Evolutionary conservation across 257 asterid species (phyloP), one percentile per base, ranked within the genome.

Genomic region (Nicotiana undulata): DNA sequence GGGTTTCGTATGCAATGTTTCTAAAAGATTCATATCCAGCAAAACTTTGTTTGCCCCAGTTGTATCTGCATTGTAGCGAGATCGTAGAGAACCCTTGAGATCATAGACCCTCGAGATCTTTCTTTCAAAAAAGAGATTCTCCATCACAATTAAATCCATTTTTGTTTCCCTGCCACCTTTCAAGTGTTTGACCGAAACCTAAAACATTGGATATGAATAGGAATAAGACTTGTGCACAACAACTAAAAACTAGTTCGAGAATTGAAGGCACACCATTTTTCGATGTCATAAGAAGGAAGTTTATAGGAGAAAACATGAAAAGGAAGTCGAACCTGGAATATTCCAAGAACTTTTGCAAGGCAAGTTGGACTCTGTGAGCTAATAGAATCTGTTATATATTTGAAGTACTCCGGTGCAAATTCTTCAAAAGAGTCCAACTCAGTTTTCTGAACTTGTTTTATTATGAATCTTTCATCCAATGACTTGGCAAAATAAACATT

Each of bases 141-240:
- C 99, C 98, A 94, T 96, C 78, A 94, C 97, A 93, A 94, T 94
- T 84, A 96, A 74, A 83, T 96, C 99, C 94, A 96, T 92, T 84
- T 94, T 96, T 83, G 88, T 90, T 81, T 96, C 99, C 82, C 91
- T 93, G 44, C 98, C 95, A 18, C 98, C 91, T 85, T 89, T 96
- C 84, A 82, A 40, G 70, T 91, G 85, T 80, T 90, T 94, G 28
- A 91, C 86, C 0, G 86, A 83, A 28, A 92, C 97, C 99, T 95
- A 76, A 66, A 64, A 64, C 80, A 72, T 59, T 37, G 63, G 17
- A 59, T 49, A 49, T 9, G 65, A n/a, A 77, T 78, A 44, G 5
- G 56, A 81, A 76, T 58, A 17, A 74, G 55, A 24, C 28, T 56
- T 6, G 77, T 29, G 65, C 66, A 24, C 66, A 24, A 56, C 15